Percentiles rank a stretch among this genome's conserved stretches.
Evolutionary conservation across 2,329 filamentous ascomycete genomes (phyloP).

Genomic region (Zasmidium angulare): DNA sequence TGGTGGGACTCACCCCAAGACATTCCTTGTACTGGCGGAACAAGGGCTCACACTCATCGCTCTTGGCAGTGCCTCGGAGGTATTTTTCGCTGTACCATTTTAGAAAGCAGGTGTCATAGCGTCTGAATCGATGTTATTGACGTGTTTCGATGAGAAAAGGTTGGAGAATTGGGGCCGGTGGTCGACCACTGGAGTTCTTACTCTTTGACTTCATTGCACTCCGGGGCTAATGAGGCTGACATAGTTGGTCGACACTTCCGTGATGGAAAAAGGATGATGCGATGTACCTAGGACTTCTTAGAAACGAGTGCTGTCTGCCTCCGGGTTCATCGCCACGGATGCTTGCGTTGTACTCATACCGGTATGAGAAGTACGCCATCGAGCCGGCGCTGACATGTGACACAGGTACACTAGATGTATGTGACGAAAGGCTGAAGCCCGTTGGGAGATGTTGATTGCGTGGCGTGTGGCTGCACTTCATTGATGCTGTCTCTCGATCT

Average conservation of each 20-base stretch:
- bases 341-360: neutral
- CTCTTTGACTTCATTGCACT: conserved; percentile 97
- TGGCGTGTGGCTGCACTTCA: too few relatives aligned
- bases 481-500: too few relatives aligned
- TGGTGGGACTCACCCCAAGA: conserved; percentile 62
- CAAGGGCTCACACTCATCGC: conserved; percentile 80
- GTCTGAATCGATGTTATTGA: conserved; percentile 52
- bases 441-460: too few relatives aligned
- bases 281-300: neutral
- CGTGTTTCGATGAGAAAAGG: neutral
- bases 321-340: neutral
- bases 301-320: neutral
- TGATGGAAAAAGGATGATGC: conserved; percentile 1
- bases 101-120: conserved; percentile 94
- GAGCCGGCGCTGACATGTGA: neutral
- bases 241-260: conserved; percentile 48
- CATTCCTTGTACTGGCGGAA: conserved; percentile 90
- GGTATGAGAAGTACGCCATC: neutral
- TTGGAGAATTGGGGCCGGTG: neutral
- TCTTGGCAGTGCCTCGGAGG: conserved; percentile 76
- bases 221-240: conserved; percentile 91
- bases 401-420: neutral
- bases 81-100: conserved; percentile 99
- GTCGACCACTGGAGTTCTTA: conserved; percentile 46
- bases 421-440: neutral